Evolutionary conservation across 768 basidiomycete genomes (phyloP).

Genomic region (Leucosporidium scottii): DNA sequence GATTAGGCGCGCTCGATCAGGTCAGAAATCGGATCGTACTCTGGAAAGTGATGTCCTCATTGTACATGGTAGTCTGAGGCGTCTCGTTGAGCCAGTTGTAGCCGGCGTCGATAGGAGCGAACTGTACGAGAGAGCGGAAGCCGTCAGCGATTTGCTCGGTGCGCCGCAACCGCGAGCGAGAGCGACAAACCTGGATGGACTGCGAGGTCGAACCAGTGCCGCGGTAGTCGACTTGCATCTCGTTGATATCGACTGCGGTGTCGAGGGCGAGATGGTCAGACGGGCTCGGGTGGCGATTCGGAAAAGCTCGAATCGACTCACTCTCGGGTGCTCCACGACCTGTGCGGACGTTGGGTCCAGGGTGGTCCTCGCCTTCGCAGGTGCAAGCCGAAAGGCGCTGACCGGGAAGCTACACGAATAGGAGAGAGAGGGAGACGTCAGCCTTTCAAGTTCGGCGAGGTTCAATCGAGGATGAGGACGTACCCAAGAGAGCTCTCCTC

Average conservation of each 20-base stretch:
- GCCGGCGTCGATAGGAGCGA: constrained; percentile 47
- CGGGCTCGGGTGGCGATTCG: too few relatives aligned
- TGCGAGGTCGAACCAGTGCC: constrained; percentile 63
- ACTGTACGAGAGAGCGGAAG: constrained; percentile 49
- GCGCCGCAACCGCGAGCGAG: neutral
- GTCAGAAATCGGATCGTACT: neutral
- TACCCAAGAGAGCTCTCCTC: constrained; percentile 36
- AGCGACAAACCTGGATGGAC: constrained; percentile 53
- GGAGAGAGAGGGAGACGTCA: constrained; percentile 40
- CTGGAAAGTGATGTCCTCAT: constrained; percentile 40
- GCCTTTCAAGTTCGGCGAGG: neutral
- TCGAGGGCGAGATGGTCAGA: neutral
- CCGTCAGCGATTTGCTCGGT: constrained; percentile 39
- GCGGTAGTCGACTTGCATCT: constrained; percentile 62
- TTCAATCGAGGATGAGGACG: neutral
- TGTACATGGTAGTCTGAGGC: constrained; percentile 53
- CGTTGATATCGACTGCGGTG: constrained; percentile 51
- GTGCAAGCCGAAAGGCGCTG: constrained; percentile 82
- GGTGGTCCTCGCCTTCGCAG: constrained; percentile 76
- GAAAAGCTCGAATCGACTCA: neutral
- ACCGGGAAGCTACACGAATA: constrained; percentile 66
- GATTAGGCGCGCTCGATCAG: neutral
- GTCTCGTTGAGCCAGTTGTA: constrained; percentile 57
- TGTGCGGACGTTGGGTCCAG: constrained; percentile 54
- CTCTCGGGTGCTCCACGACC: constrained; percentile 78